Evolutionary conservation across 2,329 filamentous ascomycete genomes (phyloP), one percentile per base, ranked within the genome.

Genomic region (Neoarthrinium moseri): DNA sequence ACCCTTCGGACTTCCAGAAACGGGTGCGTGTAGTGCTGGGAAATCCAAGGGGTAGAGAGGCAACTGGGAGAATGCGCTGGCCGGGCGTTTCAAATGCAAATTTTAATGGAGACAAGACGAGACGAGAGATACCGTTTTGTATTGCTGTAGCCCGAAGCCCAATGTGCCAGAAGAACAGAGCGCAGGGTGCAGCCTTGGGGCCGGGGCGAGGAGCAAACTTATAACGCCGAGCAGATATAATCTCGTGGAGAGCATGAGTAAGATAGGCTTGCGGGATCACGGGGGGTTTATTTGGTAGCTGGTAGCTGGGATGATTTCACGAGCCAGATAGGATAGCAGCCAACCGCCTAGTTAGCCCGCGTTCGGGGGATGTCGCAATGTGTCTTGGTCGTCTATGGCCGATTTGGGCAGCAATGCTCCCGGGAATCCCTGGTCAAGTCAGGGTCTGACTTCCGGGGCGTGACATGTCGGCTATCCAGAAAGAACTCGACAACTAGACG

Each of bases 371-470:
- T 55, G 51, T 61, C 59, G 56, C 55, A 56, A 61, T 59, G 50
- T n/a, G n/a, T 54, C 43, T 38, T 24, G 34, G 21, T 43, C 33
- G 32, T 34, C 44, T 43, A 54, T 38, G 61, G 58, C 60, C 51
- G 58, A 58, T 57, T 70, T 69, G 67, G 68, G 67, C 67, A 70
- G 64, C 68, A 70, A 70, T 65, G 61, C 59, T 65, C 59, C 62
- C 51, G 57, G 59, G 56, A 59, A 55, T 57, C 62, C 60, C 65
- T 60, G 57, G 55, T 52, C 55, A 51, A 34, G 45, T 52, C 55
- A 39, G 47, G 48, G 47, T 47, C 49, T 32, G 23, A 55, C 48
- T 56, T 54, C 56, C 55, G 55, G 23, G 49, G 49, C 46, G 51
- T 51, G 49, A 52, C 45, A 57, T 56, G 55, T 48, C 44, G 51